A percentile compares a stretch with the other conserved stretches of the same genome.
These are phyloP conservation scores for Botrytis tulipae DNA, from an alignment of 2,329 filamentous ascomycete genomes.

Conservation along the genomic window DNA sequence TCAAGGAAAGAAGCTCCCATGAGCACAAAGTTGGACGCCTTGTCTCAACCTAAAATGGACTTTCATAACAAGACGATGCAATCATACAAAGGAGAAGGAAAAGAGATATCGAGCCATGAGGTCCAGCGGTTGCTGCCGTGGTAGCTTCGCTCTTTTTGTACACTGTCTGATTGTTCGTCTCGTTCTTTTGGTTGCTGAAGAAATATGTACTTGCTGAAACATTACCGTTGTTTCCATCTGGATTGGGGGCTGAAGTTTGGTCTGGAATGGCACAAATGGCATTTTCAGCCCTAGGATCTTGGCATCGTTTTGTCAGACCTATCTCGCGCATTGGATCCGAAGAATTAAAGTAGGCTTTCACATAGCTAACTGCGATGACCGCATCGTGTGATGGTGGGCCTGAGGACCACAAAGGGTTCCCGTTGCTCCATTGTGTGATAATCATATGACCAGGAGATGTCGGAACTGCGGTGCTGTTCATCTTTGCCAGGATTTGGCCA, in stretches of 20 bases:
- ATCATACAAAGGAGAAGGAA: slow-evolving; percentile 6
- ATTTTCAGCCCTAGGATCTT: slow-evolving; percentile 39
- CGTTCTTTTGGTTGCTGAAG: slow-evolving; percentile 48
- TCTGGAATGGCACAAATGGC: slow-evolving; percentile 54
- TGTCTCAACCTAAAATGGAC: background rate
- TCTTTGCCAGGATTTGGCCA: slow-evolving; percentile 53
- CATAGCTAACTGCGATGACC: slow-evolving; percentile 62
- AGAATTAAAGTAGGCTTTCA: slow-evolving; percentile 80
- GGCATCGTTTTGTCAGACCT: slow-evolving; percentile 46
- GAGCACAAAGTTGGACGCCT: background rate
- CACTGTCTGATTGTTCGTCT: slow-evolving; percentile 50
- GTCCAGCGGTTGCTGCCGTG: background rate
- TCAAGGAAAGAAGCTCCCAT: background rate
- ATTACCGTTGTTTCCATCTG: slow-evolving; percentile 31
- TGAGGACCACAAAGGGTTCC: slow-evolving; percentile 66
- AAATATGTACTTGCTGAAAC: slow-evolving; percentile 45
- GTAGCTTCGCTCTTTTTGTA: slow-evolving; percentile 33
- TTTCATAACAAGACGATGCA: background rate
- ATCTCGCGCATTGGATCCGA: slow-evolving; percentile 44
- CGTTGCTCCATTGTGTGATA: slow-evolving; percentile 77
- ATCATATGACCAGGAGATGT: slow-evolving; percentile 62
- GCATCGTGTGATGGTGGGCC: slow-evolving; percentile 66
- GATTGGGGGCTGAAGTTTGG: slow-evolving; percentile 40
- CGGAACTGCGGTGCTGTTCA: slow-evolving; percentile 58
- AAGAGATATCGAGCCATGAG: background rate